Base-by-base conservation (phyloP, 1,284 basidiomycete species). In the Pterulicium gracile region DNA sequence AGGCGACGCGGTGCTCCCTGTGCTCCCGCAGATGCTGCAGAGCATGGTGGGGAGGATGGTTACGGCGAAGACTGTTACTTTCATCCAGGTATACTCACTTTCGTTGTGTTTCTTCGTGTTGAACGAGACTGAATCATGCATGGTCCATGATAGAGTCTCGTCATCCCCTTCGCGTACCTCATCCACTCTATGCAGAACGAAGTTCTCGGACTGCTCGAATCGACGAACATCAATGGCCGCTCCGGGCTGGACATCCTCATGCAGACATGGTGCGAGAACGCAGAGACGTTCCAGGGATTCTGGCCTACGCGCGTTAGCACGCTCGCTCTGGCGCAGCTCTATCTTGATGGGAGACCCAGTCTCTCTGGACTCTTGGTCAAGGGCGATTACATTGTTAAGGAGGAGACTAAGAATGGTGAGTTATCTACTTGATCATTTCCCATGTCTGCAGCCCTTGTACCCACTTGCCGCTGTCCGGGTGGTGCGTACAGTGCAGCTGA, bases 151-250 rank as follows among this genome's bases (percentile, higher is more conserved):
- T 17, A 90, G 81, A 89, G 86, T 55, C 72, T 98, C 22, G 76
- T 96, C 47, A 71, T 97, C 22, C 96, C 95, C 0, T 90, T 98
- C 58, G 89, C 92, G 0, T 97, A 92, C 68, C 70, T 98, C 19
- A 81, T 98, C 55, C 81, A 89, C 54, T 81, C 82, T 51, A 84
- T 94, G 59, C 77, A 79, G 22, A 81, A 88, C 54, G 79, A 78
- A 1, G 81, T 91, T 1, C 68, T 96, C 17, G 66, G 74, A 14
- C 71, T 94, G 20, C 72, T 96, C 24, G 84, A 89, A 53, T 67
- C 73, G 3, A 81, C 79, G 51, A 64, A 62, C 4, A 59, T 79
- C 22, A 64, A 80, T 46, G 75, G 73, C 12, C 71, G 75, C 14
- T 73, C 72, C 5, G 80, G 79, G 0, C 73, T 98, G 13, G 81